Conservation (phyloP, 495 filamentous ascomycete genomes). For the Neurospora sp. region DNA sequence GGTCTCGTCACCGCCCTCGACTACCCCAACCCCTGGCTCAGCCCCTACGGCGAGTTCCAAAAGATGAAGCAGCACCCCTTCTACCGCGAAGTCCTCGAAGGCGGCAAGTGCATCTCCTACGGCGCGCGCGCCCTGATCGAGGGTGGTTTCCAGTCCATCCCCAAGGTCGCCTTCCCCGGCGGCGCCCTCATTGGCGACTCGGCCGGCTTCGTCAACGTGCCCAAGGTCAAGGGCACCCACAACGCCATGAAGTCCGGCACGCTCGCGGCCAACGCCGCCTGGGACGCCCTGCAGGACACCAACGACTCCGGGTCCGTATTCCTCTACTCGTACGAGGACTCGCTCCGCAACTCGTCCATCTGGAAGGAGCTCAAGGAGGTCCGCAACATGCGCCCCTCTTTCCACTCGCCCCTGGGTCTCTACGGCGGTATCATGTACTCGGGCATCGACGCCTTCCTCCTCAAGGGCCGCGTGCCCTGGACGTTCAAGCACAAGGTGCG, state of each 20-base stretch:
- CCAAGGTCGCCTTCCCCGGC: conserved; percentile 91
- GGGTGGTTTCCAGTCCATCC: conserved; percentile 95
- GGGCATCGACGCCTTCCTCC: conserved; percentile 77
- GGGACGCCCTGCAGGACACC: conserved; percentile 52
- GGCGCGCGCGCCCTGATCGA: conserved; percentile 89
- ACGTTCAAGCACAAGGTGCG: conserved; percentile 74
- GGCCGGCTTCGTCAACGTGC: conserved; percentile 94
- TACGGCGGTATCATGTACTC: conserved; percentile 90
- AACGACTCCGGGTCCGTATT: conserved; percentile 61
- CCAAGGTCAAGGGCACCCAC: conserved; percentile 97
- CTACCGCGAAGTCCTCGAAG: conserved; percentile 71
- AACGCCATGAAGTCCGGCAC: conserved; percentile 97
- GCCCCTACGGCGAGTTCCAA: conserved; percentile 93
- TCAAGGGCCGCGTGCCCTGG: conserved; percentile 84
- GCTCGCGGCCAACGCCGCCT: conserved; percentile 88
- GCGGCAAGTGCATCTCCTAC: conserved; percentile 96
- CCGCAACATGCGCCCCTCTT: conserved; percentile 94
- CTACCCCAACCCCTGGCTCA: conserved; percentile 94
- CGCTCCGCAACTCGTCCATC: conserved; percentile 75
- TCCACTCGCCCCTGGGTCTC: conserved; percentile 73
- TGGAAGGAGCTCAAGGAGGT: conserved; percentile 94
- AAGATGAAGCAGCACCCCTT: conserved; percentile 97
- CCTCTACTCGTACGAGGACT: conserved; percentile 89
- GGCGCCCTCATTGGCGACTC: conserved; percentile 94
- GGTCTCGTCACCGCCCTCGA: conserved; percentile 91